Conservation (phyloP, 2,329 filamentous ascomycete species). For the Stachybotrys elegans region DNA sequence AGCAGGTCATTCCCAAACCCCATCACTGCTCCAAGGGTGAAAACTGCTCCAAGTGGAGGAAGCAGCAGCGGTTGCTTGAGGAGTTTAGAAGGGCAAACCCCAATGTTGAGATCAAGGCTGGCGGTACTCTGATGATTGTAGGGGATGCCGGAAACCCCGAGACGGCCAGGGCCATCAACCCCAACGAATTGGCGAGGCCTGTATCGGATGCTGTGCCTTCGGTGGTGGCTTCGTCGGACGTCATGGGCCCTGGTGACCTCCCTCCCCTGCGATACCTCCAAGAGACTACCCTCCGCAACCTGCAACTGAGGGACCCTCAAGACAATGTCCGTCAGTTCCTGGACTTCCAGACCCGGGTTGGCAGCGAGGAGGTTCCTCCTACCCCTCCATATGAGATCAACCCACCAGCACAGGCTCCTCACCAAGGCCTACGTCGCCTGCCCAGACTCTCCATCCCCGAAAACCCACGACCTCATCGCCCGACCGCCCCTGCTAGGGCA, state of each 20-base stretch:
- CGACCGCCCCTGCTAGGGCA: conserved; percentile 20
- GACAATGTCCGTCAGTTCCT: conserved; percentile 93
- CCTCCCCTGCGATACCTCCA: conserved; percentile 66
- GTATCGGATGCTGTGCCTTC: conserved; percentile 74
- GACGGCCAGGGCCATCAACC: conserved; percentile 54
- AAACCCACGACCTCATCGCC: conserved; percentile 22
- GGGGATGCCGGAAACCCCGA: conserved; percentile 74
- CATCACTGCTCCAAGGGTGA: conserved; percentile 85
- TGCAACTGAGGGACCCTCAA: conserved; percentile 74
- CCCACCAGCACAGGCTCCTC: conserved; percentile 40
- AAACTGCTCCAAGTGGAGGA: conserved; percentile 75
- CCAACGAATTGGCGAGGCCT: conserved; percentile 55
- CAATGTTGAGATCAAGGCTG: conserved; percentile 45
- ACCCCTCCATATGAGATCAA: conserved; percentile 66
- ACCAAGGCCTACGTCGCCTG: conserved; percentile 51
- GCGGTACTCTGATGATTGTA: conserved; percentile 69
- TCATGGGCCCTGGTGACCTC: conserved; percentile 65
- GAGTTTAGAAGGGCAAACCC: conserved; percentile 73
- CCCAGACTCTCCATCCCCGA: conserved; percentile 59
- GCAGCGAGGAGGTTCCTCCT: conserved; percentile 52
- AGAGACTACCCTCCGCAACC: conserved; percentile 63
- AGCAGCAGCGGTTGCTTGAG: conserved; percentile 72
- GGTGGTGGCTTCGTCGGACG: conserved; percentile 84
- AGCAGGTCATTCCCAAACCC: conserved; percentile 79
- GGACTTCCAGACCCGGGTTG: conserved; percentile 61